Evolutionary conservation across 352 stramenopile genomes (phyloP), one percentile per base, ranked within the genome.

Genomic region (Pythium brassicae): DNA sequence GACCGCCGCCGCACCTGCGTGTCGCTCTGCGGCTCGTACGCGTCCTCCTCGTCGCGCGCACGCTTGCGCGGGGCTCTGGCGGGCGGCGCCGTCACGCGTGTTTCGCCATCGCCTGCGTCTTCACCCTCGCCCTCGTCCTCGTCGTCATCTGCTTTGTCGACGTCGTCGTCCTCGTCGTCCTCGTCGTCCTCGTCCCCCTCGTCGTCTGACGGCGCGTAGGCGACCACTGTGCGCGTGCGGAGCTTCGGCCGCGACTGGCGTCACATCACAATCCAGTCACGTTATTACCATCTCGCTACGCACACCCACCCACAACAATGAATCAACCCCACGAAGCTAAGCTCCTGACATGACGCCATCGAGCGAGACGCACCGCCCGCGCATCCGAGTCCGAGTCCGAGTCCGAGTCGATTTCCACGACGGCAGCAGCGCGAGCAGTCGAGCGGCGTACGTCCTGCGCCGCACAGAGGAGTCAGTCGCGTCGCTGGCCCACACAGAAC

Each of bases 141-240:
- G 2, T 55, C 44, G 4, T 53, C 43, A 2, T 63, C 57, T 8
- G 51, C 45, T 25, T 71, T 58, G 26, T 83, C 73, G 17, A 70
- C 69, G 4, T 75, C 61, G 1, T 61, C 63, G 5, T 66, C 64
- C 5, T 62, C 55, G 0, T 56, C 46, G 6, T 60, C 53, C 4
- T 58, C 43, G n/a, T 69, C 61, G 23, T 81, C 73, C 23, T 73
- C 70, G 25, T 82, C 71, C n/a, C 71, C 65, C 1, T 74, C 69
- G 8, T 57, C 76, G 4, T 59, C 63, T 23, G 40, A 61, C 26
- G 55, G 50, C 22, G 43, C 49, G 47, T 59, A 68, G 25, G 55
- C 14, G 17, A 54, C 26, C 20, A 44, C 23, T 39, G 32, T 19
- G 22, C 55, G 39, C 29, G 64, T 72, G 42, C 65, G 61, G 25